Evolutionary conservation across 768 basidiomycete species (phyloP), one percentile per base, ranked within the genome.

Genomic region (Aureoboletus auriporus): DNA sequence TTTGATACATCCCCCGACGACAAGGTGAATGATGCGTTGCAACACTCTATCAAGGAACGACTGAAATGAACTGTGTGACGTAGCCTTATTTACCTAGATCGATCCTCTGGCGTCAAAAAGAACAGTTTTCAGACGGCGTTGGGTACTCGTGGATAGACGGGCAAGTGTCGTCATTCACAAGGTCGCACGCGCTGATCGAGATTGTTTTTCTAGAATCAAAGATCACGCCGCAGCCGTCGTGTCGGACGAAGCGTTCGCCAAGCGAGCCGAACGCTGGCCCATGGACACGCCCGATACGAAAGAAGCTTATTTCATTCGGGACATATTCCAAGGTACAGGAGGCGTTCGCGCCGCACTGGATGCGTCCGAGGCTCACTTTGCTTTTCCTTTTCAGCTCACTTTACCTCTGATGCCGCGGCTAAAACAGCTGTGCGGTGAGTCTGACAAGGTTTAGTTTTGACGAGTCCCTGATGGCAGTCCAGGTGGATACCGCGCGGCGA

Each of bases 71-170:
- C 9, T 27, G 33, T 27, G 33, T 35, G 43, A 50, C 27, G 12
- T 23, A 92, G 86, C 86, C 92, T 2, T 99, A 98, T 71, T 82
- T 99, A 44, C 96, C 96, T 11, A 78, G 78, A 48, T 90, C 89
- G 13, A 97, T 99, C 60, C 76, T 99, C 36, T 99, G 96, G 96
- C 80, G 96, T 48, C 96, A 99, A 68, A 99, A 99, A 68, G 96
- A 99, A 70, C 94, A 98, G 61, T 99, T 99, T 73, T 97, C 94
- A 2, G 96, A 99, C 61, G 96, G 96, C 46, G 93, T 96, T 46
- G 94, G 95, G 29, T 97, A 96, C 70, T 94, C 93, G 29, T 97
- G 95, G 94, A 98, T 98, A 62, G 94, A 98, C 60, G 92, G 93
- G 89, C 89, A 60, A 37, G 78, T 59, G 42, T 30, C 44, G 16